Conservation (phyloP, 805 yeast genomes). For the Teunomyces funiuensis region DNA sequence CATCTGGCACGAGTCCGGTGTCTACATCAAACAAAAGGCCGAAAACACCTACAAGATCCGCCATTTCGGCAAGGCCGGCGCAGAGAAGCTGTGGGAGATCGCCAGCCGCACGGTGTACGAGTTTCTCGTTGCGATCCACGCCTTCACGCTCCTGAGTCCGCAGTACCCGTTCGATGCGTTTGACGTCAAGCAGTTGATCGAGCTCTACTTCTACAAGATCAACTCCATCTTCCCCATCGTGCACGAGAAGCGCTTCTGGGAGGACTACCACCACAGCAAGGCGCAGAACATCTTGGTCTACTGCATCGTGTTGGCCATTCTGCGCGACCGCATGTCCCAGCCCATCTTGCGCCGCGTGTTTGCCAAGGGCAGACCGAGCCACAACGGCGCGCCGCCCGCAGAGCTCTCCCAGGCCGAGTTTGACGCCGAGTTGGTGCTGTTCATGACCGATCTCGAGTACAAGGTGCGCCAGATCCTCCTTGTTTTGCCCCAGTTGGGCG, state of each 20-base stretch:
- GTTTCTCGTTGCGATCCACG: conserved; percentile 25
- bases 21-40: conserved; percentile 15
- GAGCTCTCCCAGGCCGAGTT: conserved; percentile 8
- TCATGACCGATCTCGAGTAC: conserved; percentile 25
- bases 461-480: conserved; percentile 34
- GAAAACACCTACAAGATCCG: conserved; percentile 10
- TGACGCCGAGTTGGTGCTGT: conserved; percentile 12
- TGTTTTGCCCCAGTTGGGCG: conserved; percentile 31
- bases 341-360: conserved; percentile 25
- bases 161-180: conserved; percentile 19
- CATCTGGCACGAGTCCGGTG: conserved; percentile 27
- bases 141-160: conserved; percentile 28
- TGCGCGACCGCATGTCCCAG: conserved; percentile 27
- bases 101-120: conserved; percentile 14
- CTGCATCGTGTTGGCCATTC: conserved; percentile 27
- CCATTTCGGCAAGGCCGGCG: conserved; percentile 11
- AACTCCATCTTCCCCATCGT: conserved; percentile 36
- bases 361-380: conserved; percentile 8
- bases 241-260: conserved; percentile 28
- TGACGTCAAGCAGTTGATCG: conserved; percentile 22
- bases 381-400: conserved; percentile 1
- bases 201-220: conserved; percentile 31
- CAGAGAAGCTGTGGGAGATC: conserved; percentile 15
- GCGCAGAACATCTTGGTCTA: conserved; percentile 23
- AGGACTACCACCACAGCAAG: conserved; percentile 18